A percentile compares a stretch with the other conserved stretches of the same genome.
Evolutionary conservation across 352 stramenopile genomes (phyloP).

Genomic region (Elongisporangium prolatum): DNA sequence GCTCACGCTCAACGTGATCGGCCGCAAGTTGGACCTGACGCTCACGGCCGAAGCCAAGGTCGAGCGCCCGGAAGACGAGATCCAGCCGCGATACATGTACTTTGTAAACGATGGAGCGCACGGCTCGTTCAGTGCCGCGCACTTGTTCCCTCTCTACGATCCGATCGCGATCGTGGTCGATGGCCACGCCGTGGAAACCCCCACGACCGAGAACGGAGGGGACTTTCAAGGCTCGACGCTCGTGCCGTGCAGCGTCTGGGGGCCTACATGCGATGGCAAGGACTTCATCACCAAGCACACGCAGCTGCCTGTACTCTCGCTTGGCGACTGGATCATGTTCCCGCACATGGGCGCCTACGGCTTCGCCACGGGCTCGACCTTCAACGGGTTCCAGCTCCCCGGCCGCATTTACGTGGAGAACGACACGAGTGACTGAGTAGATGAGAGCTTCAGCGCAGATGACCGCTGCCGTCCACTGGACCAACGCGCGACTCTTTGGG

Average conservation of each 20-base stretch:
- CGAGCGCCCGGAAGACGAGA: constrained; percentile 9
- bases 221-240: constrained; percentile 1
- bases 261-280: constrained; percentile 47
- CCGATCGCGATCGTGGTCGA: constrained; percentile 9
- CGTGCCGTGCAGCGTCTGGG: constrained; percentile 38
- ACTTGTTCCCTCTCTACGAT: constrained; percentile 32
- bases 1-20: constrained; percentile 72
- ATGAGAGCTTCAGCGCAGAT: not conserved
- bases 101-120: constrained; percentile 45
- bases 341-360: constrained; percentile 52
- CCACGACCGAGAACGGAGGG: not conserved
- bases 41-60: constrained; percentile 11
- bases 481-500: not conserved
- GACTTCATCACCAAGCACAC: constrained; percentile 38
- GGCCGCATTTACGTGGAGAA: constrained; percentile 35
- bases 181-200: constrained; percentile 1
- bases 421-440: not conserved
- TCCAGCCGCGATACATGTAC: constrained; percentile 39
- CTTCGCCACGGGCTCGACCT: constrained; percentile 44
- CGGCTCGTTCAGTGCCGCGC: constrained; percentile 36
- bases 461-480: not conserved
- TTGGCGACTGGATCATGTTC: constrained; percentile 54
- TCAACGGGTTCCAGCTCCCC: constrained; percentile 47
- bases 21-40: constrained; percentile 33
- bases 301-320: constrained; percentile 26